Evolutionary conservation across 2,329 filamentous ascomycete genomes (phyloP).

Genomic region (Diaporthe capsici): DNA sequence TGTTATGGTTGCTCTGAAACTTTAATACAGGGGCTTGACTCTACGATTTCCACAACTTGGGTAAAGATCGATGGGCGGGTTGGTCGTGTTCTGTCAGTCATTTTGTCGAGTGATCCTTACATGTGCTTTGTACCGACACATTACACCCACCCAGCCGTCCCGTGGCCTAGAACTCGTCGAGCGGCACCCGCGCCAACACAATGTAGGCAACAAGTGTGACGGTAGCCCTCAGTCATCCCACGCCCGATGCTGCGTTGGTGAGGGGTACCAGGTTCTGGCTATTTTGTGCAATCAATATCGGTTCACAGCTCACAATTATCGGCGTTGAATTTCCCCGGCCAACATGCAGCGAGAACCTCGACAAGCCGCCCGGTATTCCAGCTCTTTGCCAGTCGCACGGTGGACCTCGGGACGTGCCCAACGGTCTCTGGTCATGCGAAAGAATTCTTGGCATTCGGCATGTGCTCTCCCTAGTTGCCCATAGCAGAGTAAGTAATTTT

Average conservation of each 20-base stretch:
- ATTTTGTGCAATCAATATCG: background rate
- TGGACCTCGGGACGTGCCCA: background rate
- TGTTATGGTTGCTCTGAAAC: background rate
- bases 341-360: background rate
- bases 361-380: background rate
- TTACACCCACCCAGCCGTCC: background rate
- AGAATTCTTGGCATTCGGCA: background rate
- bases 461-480: background rate
- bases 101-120: background rate
- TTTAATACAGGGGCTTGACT: background rate
- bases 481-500: background rate
- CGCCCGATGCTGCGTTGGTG: conserved; percentile 2
- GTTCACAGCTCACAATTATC: background rate
- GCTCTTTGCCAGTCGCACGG: background rate
- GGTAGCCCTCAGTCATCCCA: background rate
- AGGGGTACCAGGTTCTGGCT: conserved; percentile 17
- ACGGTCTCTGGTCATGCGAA: background rate
- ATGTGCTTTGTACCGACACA: background rate
- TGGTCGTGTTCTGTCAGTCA: background rate
- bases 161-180: background rate
- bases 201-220: background rate
- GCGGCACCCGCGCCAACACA: background rate
- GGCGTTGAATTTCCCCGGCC: background rate
- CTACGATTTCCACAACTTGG: no score
- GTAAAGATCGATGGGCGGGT: background rate